A percentile compares a stretch with the other conserved stretches of the same genome.
phyloP scores from a whole-genome alignment of 352 stramenopile genomes.

The Phytophthora rubi region DNA sequence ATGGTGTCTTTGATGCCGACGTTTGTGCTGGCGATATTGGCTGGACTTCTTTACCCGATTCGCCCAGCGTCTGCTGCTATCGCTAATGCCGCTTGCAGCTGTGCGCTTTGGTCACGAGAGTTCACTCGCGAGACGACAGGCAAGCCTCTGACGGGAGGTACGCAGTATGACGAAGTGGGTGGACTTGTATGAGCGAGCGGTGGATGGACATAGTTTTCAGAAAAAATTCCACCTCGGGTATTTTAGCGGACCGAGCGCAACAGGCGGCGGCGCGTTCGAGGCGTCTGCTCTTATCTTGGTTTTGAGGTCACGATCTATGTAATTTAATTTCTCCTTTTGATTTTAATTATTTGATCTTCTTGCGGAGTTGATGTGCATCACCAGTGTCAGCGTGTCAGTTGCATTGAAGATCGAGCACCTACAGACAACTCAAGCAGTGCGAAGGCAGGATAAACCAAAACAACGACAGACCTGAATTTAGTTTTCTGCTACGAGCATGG shows the following conservation, averaged over 20 bases:
- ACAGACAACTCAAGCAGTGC: neutral
- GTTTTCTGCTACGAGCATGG: conserved; percentile 34
- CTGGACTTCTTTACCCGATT: conserved; percentile 65
- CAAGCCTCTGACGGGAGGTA: conserved; percentile 43
- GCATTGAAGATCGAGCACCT: neutral
- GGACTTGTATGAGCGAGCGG: conserved; percentile 47
- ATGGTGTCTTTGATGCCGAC: conserved; percentile 60
- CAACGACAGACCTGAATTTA: conserved; percentile 46
- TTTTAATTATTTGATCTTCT: neutral
- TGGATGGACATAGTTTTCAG: conserved; percentile 19
- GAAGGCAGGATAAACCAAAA: conserved; percentile 11
- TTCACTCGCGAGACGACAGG: conserved; percentile 70
- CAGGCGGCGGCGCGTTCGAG: conserved; percentile 10
- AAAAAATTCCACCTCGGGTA: conserved; percentile 13
- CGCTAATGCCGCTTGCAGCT: conserved; percentile 49
- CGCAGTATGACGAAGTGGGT: conserved; percentile 37
- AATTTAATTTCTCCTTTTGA: conserved; percentile 34
- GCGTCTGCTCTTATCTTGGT: conserved; percentile 18
- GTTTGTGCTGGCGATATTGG: conserved; percentile 58
- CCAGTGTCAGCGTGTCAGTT: neutral
- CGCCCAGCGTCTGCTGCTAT: conserved; percentile 52
- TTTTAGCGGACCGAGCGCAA: conserved; percentile 10
- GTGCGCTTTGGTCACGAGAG: conserved; percentile 67
- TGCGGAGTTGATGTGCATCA: too few relatives aligned
- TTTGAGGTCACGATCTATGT: conserved; percentile 37